These are phyloP conservation scores for Postia placenta DNA, from an alignment of 768 basidiomycete species.

Conservation along the genomic window DNA sequence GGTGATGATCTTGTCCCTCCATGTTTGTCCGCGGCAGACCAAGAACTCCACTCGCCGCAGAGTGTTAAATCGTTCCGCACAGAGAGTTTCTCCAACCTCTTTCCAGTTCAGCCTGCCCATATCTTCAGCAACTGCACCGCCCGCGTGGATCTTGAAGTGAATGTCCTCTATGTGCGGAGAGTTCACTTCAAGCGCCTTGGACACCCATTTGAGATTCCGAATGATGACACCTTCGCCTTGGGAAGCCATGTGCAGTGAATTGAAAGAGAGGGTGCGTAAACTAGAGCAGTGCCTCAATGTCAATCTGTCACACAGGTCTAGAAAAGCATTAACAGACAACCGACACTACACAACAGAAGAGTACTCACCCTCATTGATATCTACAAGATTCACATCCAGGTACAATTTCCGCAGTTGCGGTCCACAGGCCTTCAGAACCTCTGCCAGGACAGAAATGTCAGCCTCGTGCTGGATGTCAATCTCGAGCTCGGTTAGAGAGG, in stretches of 20 bases:
- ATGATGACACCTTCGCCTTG: no score
- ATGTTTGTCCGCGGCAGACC: constrained; percentile 1
- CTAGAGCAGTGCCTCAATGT: constrained; percentile 3
- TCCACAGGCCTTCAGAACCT: constrained; percentile 5
- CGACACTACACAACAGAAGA: no score
- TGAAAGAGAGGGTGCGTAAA: constrained; percentile 1
- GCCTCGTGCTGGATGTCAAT: neutral
- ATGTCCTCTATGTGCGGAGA: constrained; percentile 7
- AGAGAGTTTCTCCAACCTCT: neutral
- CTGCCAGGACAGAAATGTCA: neutral
- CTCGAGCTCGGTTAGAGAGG: neutral
- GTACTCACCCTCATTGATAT: neutral
- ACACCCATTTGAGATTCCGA: constrained; percentile 1
- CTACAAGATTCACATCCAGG: constrained; percentile 4
- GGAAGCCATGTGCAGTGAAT: no score
- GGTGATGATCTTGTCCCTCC: neutral
- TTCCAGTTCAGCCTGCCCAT: constrained; percentile 9
- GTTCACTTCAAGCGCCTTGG: neutral
- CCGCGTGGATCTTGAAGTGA: constrained; percentile 6
- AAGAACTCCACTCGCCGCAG: constrained; percentile 9
- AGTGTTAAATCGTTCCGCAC: neutral
- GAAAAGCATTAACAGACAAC: no score
- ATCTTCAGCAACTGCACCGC: neutral
- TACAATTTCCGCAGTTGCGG: constrained; percentile 11
- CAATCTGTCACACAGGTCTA: no score